Conservation (phyloP, 768 basidiomycete genomes). For the Trametes cubensis region DNA sequence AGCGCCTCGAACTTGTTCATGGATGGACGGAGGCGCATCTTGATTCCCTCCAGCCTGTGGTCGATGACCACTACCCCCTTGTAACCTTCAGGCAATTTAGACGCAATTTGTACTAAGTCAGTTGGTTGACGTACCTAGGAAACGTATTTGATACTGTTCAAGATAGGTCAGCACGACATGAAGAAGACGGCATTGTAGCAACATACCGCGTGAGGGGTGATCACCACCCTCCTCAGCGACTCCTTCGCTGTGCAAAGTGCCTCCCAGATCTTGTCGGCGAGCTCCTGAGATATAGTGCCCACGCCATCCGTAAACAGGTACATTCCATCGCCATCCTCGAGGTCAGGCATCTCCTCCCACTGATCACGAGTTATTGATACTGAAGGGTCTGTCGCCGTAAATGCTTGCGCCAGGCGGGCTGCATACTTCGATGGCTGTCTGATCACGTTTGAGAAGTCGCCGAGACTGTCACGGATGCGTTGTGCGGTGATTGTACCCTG, state of each 20-base stretch:
- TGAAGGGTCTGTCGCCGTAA: slow-evolving; percentile 79
- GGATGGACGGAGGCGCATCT: slow-evolving; percentile 69
- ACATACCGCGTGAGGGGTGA: slow-evolving; percentile 66
- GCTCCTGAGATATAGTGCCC: slow-evolving; percentile 69
- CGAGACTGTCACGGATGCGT: slow-evolving; percentile 62
- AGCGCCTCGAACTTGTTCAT: slow-evolving; percentile 76
- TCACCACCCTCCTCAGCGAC: slow-evolving; percentile 20
- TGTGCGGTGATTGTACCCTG: slow-evolving; percentile 54
- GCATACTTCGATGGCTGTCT: slow-evolving; percentile 74
- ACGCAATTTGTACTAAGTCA: background rate
- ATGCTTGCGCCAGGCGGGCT: slow-evolving; percentile 81
- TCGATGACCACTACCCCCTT: slow-evolving; percentile 84
- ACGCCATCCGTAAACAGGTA: slow-evolving; percentile 76
- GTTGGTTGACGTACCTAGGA: slow-evolving; percentile 51
- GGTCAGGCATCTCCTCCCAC: slow-evolving; percentile 67
- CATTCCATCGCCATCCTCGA: slow-evolving; percentile 40
- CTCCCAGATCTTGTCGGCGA: slow-evolving; percentile 63
- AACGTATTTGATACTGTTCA: slow-evolving; percentile 73
- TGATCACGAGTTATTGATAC: slow-evolving; percentile 56
- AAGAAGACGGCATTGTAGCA: background rate
- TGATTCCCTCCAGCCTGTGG: slow-evolving; percentile 52
- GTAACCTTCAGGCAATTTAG: slow-evolving; percentile 37
- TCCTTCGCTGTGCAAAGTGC: slow-evolving; percentile 50
- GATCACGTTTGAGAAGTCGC: slow-evolving; percentile 59
- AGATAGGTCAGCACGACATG: slow-evolving; percentile 26